These are phyloP conservation scores for Elsinoe necatrix DNA, from an alignment of 2,329 filamentous ascomycete genomes.

Conservation along the genomic window DNA sequence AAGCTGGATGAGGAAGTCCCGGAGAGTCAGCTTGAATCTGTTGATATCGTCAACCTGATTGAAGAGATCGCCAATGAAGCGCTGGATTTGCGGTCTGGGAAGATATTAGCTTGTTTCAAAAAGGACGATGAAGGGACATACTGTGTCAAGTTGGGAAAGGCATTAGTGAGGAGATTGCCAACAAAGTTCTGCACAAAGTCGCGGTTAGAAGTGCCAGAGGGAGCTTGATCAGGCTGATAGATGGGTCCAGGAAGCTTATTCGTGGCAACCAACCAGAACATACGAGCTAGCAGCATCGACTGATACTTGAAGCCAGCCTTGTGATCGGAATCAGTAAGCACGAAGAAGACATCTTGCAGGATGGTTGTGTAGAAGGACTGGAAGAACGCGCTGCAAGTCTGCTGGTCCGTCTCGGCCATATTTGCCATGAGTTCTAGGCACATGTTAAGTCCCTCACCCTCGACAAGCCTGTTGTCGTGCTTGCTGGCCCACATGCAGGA, in stretches of 20 bases:
- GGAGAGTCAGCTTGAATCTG: slow-evolving; percentile 90
- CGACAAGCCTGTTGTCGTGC: slow-evolving; percentile 96
- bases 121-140: slow-evolving; percentile 44
- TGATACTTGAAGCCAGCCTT: slow-evolving; percentile 99
- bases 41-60: slow-evolving; percentile 78
- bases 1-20: slow-evolving; percentile 93
- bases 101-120: slow-evolving; percentile 30
- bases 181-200: slow-evolving; percentile 89
- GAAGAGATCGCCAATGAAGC: slow-evolving; percentile 86
- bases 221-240: slow-evolving; percentile 75
- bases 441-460: slow-evolving; percentile 94
- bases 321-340: slow-evolving; percentile 93
- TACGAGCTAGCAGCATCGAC: slow-evolving; percentile 82
- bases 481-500: slow-evolving; percentile 99
- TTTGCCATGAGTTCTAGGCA: slow-evolving; percentile 96
- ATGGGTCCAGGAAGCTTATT: slow-evolving; percentile 90
- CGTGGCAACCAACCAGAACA: slow-evolving; percentile 89
- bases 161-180: slow-evolving; percentile 71
- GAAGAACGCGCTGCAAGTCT: slow-evolving; percentile 92
- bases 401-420: slow-evolving; percentile 81
- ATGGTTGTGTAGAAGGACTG: slow-evolving; percentile 95
- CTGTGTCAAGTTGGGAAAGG: slow-evolving; percentile 88
- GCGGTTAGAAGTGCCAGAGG: slow-evolving; percentile 73
- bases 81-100: slow-evolving; percentile 69
- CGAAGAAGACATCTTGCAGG: slow-evolving; percentile 95